Conservation (phyloP, 345 rosid species). For the Corymbia maculata region DNA sequence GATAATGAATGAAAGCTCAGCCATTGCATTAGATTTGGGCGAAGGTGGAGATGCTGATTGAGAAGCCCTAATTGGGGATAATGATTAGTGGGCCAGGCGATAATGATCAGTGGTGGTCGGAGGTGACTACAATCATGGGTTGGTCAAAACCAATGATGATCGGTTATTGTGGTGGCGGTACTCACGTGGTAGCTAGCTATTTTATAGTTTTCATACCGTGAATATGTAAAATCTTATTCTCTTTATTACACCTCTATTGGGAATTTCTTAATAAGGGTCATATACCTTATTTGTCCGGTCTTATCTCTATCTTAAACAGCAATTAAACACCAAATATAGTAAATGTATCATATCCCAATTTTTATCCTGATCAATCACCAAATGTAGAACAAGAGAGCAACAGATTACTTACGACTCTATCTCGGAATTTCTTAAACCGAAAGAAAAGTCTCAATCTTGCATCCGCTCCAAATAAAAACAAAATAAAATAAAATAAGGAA, state of each 20-base stretch:
- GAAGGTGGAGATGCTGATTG: too few relatives aligned
- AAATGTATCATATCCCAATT: not conserved
- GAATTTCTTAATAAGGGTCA: too few relatives aligned
- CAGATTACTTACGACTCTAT: not conserved
- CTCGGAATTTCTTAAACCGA: not conserved
- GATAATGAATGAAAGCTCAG: not conserved
- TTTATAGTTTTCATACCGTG: not conserved
- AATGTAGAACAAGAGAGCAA: not conserved
- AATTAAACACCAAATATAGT: fast-evolving
- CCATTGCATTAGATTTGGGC: not conserved
- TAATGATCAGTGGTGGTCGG: not conserved
- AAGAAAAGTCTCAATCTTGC: not conserved
- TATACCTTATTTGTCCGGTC: too few relatives aligned
- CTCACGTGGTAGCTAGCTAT: not conserved
- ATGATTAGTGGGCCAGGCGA: not conserved
- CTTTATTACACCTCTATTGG: not conserved
- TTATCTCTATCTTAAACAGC: not conserved
- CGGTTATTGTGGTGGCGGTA: not conserved
- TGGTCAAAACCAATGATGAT: too few relatives aligned
- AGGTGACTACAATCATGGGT: not conserved
- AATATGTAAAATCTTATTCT: not conserved
- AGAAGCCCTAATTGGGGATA: not conserved
- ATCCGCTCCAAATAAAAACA: not conserved
- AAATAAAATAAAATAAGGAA: not conserved
- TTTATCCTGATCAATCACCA: not conserved